Base-by-base conservation (phyloP, 306 rosid genomes). In the Sophora flavescens region DNA sequence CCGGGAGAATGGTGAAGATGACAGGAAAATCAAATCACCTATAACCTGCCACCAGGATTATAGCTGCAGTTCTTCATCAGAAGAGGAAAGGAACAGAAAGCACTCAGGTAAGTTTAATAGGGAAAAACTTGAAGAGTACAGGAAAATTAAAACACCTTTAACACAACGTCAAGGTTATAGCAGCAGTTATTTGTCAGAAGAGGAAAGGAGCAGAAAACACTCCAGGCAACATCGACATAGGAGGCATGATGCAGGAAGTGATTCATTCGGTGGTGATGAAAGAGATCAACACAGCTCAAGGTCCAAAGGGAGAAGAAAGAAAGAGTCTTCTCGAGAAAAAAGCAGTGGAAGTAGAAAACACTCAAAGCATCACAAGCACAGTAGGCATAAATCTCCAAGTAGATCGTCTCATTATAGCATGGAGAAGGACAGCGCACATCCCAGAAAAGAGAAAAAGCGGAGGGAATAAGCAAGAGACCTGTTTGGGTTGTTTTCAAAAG, bases 81-180 rank as follows among this genome's bases (percentile, higher is more conserved):
- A 89, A 74, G 95, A 89, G 75, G 96, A 87, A 50, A 89, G 86
- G 86, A 84, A 86, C 74, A 89, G 83, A 83, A 94, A 84, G 63
- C 86, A 12, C 39, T 80, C 88, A 51, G 78, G 81, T 69, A 78
- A 66, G 58, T 50, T 39, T 66, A 70, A 38, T 28, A 71, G 54
- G 32, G 84, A 72, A 22, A 83, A 88, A 78, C 39, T 41, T 58
- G 73, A 82, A 14, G 84, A 73, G 9, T 42, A 84, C 77, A 80
- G 78, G 79, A 88, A 84, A 72, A 59, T 30, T 35, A 87, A 83
- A 81, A 59, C 78, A 38, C 78, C 80, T 52, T 66, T 45, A 16
- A 70, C 87, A 5, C 60, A 51, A 63, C 84, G 41, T 60, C 81
- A 13, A 44, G 22, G 22, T 22, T 22, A 22, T 22, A 22, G 22